Evolutionary conservation across 148 eudicot genomes (phyloP).

Genomic region (Salicornia ramosissima): DNA sequence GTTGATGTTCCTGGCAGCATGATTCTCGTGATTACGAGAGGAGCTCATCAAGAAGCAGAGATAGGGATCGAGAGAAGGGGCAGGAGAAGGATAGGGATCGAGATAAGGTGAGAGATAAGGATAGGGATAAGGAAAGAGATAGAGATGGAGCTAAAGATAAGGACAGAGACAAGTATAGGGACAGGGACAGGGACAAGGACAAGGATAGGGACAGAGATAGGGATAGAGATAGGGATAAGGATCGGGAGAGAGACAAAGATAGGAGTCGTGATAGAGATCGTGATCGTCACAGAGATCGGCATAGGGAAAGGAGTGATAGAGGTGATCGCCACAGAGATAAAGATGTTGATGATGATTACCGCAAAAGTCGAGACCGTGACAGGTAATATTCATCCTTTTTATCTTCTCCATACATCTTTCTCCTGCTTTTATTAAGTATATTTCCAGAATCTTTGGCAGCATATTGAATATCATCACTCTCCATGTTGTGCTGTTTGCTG

Average conservation of each 20-base stretch:
- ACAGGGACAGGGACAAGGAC: slow-evolving; percentile 34
- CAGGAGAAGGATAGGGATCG: slow-evolving; percentile 32
- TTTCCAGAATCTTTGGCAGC: background rate
- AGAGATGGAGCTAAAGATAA: slow-evolving; percentile 30
- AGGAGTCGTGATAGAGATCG: slow-evolving; percentile 33
- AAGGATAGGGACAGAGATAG: slow-evolving; percentile 33
- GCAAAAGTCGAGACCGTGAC: slow-evolving; percentile 58
- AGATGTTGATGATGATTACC: slow-evolving; percentile 55
- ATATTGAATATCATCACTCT: background rate
- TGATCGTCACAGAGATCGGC: slow-evolving; percentile 34
- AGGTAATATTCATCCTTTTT: slow-evolving; percentile 35
- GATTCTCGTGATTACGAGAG: slow-evolving; percentile 54
- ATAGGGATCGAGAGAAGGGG: slow-evolving; percentile 26
- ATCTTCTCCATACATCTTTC: background rate
- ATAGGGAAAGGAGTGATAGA: too few species aligned
- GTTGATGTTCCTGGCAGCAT: slow-evolving; percentile 34
- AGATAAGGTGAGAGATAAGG: slow-evolving; percentile 33
- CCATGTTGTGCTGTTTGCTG: background rate
- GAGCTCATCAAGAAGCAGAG: slow-evolving; percentile 55
- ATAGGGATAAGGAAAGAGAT: slow-evolving; percentile 33
- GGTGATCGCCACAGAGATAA: slow-evolving; percentile 47
- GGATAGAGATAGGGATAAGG: slow-evolving; percentile 38
- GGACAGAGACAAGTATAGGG: slow-evolving; percentile 36
- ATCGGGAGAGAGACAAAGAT: slow-evolving; percentile 35
- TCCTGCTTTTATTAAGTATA: background rate